Evolutionary conservation across 2,329 filamentous ascomycete genomes (phyloP).

Genomic region (Diplodia mutila): DNA sequence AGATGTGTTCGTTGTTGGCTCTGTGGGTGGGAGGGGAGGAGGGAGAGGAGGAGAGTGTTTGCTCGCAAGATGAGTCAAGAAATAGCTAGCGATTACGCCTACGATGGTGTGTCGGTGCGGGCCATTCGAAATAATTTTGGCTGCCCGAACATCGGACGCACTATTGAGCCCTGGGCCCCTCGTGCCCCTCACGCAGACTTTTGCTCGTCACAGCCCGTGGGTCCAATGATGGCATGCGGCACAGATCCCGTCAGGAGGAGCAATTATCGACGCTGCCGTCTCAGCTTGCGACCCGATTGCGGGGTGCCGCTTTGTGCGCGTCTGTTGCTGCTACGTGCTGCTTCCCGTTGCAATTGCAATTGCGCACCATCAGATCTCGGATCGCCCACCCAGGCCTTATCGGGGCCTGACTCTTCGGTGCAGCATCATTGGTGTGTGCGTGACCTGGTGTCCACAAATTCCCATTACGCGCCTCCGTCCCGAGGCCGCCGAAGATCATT

Average conservation of each 20-base stretch:
- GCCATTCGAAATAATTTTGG: slow-evolving; percentile 19
- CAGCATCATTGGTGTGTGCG: slow-evolving; percentile 3
- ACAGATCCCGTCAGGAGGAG: not conserved
- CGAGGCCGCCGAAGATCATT: slow-evolving; percentile 13
- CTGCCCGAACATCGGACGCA: slow-evolving; percentile 21
- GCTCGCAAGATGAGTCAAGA: slow-evolving; percentile 15
- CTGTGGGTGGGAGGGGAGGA: slow-evolving; percentile 6
- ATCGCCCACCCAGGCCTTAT: too few relatives aligned
- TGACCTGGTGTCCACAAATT: slow-evolving; percentile 1
- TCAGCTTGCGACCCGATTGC: not conserved
- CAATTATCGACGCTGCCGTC: not conserved
- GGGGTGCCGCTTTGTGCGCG: not conserved
- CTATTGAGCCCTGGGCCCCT: slow-evolving; percentile 7
- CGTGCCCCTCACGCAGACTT: slow-evolving; percentile 22
- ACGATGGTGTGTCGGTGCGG: slow-evolving; percentile 20
- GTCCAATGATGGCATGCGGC: slow-evolving; percentile 19
- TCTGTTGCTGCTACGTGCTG: not conserved
- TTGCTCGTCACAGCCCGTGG: slow-evolving; percentile 20
- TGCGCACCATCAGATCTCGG: not conserved
- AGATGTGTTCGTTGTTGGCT: slow-evolving; percentile 21
- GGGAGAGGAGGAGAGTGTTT: not conserved
- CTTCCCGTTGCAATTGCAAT: not conserved
- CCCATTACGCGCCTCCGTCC: slow-evolving; percentile 1
- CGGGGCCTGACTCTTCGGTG: slow-evolving; percentile 1
- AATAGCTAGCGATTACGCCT: slow-evolving; percentile 14